phyloP scores from a whole-genome alignment of 2,329 filamentous ascomycete species.

The Trematosphaeria pertusa region DNA sequence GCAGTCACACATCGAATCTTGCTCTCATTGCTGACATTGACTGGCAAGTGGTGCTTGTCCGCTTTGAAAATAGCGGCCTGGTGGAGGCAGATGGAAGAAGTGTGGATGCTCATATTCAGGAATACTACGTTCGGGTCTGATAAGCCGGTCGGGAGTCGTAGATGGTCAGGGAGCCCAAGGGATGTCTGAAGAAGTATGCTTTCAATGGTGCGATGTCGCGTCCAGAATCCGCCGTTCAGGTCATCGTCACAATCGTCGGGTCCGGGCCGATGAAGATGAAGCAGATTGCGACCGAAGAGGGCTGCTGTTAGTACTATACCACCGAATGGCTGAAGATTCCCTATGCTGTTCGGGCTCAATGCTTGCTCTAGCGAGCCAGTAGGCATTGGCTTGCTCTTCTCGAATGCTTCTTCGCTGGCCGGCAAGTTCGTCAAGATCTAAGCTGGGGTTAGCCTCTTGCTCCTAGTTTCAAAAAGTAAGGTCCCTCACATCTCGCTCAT shows the following conservation, averaged over 20 bases:
- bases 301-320: constrained; percentile 85
- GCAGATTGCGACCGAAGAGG: constrained; percentile 87
- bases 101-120: constrained; percentile 96
- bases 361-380: constrained; percentile 74
- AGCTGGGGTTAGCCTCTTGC: constrained; percentile 12
- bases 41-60: constrained; percentile 82
- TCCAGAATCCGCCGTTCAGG: constrained; percentile 95
- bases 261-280: constrained; percentile 88
- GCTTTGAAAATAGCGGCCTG: constrained; percentile 98
- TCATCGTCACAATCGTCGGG: constrained; percentile 83
- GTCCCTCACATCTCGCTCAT: constrained; percentile 83
- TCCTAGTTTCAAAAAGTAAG: neutral
- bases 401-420: constrained; percentile 81
- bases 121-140: constrained; percentile 86
- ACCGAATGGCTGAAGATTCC: constrained; percentile 77
- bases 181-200: constrained; percentile 88
- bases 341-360: constrained; percentile 73
- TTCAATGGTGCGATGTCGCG: constrained; percentile 86
- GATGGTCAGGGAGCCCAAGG: constrained; percentile 77
- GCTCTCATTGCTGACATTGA: constrained; percentile 82
- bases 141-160: constrained; percentile 80
- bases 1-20: constrained; percentile 93
- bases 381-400: constrained; percentile 76
- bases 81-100: constrained; percentile 95
- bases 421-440: constrained; percentile 84